Base-by-base conservation (phyloP, 176 grass and related monocot species). In the Aegilops bicornis region DNA sequence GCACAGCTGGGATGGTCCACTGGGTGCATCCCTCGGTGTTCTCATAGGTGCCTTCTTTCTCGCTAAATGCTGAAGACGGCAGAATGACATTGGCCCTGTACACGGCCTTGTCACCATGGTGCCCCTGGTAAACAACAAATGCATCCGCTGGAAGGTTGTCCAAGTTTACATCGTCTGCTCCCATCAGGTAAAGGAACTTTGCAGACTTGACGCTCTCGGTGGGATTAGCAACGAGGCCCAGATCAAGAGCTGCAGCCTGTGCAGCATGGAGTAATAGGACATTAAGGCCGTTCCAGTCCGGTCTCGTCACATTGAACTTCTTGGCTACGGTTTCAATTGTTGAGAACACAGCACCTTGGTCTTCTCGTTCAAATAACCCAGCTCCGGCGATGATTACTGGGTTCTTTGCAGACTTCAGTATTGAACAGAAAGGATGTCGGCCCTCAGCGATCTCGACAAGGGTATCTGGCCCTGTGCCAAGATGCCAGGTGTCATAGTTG, bases 21-120 rank as follows among this genome's bases (percentile, higher is more conserved):
- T 99, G 97, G 33, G 94, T 73, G 81, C 90, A 97, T 11, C 97
- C 97, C 86, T 99, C 97, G 0, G 97, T 97, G 71, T 99, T 99
- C 83, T 99, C 97, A 3, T 99, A 96, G 11, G 94, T 99, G 24
- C 92, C 97, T 86, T 97, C 94, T 87, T 99, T 99, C 90, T 99
- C 97, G 8, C 94, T 99, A 78, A 99, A 99, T 89, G 97, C 94
- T 40, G 94, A 90, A 11, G 97, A 94, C 9, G 97, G 97, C 22
- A 99, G 70, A 23, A 99, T 92, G 27, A 99, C 83, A 66, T 99
- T 97, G 16, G 97, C 97, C 82, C 97, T 80, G 62, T 97, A 97
- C 23, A 97, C 97, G 43, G 92, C 85, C 72, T 90, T 97, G 81
- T 99, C 97, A 50, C 97, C 97, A 79, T 99, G 97, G 81, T 99